phyloP scores from a whole-genome alignment of 2,329 filamentous ascomycete species.

The Cytospora piceicola region DNA sequence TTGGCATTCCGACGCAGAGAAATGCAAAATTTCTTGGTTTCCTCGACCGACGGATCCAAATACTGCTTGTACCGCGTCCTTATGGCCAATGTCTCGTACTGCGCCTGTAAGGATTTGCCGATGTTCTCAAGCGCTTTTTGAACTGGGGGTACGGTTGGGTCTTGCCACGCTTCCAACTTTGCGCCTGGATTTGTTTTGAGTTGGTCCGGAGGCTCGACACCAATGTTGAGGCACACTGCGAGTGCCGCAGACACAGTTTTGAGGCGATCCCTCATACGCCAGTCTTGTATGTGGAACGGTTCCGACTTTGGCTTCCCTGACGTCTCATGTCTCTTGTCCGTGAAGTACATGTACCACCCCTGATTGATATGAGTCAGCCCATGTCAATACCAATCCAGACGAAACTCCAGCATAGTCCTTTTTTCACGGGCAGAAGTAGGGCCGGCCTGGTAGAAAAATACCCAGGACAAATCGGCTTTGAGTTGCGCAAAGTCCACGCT shows the following conservation, averaged over 20 bases:
- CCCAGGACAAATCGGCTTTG: background rate
- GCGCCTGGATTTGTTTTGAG: conserved; percentile 93
- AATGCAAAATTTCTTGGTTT: conserved; percentile 94
- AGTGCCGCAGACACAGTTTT: conserved; percentile 97
- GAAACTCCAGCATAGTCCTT: background rate
- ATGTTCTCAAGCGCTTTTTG: conserved; percentile 92
- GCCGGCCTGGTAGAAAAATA: background rate
- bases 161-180: conserved; percentile 95
- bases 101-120: conserved; percentile 90
- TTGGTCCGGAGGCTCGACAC: conserved; percentile 95
- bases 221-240: conserved; percentile 94
- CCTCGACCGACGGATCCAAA: conserved; percentile 92
- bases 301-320: conserved; percentile 81
- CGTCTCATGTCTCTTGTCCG: conserved; percentile 95
- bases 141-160: conserved; percentile 79
- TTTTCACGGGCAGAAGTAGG: background rate
- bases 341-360: conserved; percentile 99
- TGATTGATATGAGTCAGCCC: conserved; percentile 43
- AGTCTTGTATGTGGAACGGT: conserved; percentile 76
- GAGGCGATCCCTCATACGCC: conserved; percentile 94
- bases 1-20: conserved; percentile 90
- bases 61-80: conserved; percentile 98
- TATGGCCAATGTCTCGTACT: conserved; percentile 94
- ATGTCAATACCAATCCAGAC: background rate
- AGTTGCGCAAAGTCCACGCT: background rate